Conservation (phyloP, 208 protist species). For the Porcisia hertigi region DNA sequence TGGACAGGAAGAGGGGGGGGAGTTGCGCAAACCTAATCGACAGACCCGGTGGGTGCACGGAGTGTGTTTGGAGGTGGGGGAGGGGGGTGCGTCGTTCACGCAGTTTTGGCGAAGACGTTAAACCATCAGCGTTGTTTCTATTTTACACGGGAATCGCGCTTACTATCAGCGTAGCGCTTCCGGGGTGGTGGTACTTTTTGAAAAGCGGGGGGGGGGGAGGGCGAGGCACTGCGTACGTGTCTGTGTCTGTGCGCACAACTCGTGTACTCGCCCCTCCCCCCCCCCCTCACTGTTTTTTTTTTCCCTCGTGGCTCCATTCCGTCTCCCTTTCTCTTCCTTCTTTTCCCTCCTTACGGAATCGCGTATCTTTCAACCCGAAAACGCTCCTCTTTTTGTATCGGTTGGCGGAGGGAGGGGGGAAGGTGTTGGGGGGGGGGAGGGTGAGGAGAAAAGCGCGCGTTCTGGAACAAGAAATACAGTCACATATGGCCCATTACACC, state of each 20-base stretch:
- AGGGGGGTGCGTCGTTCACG: not conserved
- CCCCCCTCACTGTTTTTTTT: constrained; percentile 6
- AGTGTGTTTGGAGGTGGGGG: no score
- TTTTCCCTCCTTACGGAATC: not conserved
- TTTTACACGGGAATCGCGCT: not conserved
- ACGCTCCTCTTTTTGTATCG: no score
- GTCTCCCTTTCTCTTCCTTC: not conserved
- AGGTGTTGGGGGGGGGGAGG: no score
- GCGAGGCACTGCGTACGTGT: not conserved
- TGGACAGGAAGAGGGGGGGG: no score
- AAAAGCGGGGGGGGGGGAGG: not conserved
- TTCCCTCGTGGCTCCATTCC: not conserved
- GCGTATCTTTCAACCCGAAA: no score
- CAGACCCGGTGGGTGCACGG: no score
- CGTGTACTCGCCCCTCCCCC: not conserved
- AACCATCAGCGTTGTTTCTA: not conserved
- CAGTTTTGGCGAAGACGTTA: not conserved
- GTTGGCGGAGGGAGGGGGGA: no score
- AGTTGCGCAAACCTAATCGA: no score
- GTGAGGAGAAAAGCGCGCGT: no score
- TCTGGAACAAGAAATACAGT: no score
- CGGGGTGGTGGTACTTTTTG: not conserved
- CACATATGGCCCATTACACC: no score
- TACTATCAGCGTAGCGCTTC: not conserved
- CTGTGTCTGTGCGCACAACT: not conserved